A percentile compares a stretch with the other conserved stretches of the same genome.
phyloP scores from a whole-genome alignment of 331 rosid genomes.

The Dryas integrifolia region DNA sequence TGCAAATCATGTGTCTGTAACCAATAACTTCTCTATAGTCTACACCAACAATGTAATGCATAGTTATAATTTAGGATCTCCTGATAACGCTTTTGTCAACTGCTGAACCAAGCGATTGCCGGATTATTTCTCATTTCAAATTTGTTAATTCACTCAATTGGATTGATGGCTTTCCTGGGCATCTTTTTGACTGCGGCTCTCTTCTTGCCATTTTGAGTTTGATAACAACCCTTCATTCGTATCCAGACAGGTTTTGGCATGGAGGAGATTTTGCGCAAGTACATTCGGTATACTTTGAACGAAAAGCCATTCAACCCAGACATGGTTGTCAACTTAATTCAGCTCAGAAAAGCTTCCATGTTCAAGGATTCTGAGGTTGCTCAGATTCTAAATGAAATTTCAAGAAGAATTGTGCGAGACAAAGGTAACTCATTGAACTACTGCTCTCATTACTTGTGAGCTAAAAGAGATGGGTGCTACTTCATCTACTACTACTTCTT shows the following conservation, averaged over 20 bases:
- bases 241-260: slow-evolving; percentile 74
- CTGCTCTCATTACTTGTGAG: slow-evolving; percentile 13
- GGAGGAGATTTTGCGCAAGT: slow-evolving; percentile 82
- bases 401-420: slow-evolving; percentile 84
- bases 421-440: slow-evolving; percentile 50
- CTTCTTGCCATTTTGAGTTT: neutral
- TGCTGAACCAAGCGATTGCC: neutral
- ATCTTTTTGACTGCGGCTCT: neutral
- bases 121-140: neutral
- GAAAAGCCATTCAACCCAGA: slow-evolving; percentile 91
- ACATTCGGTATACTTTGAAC: slow-evolving; percentile 77
- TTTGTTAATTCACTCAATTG: neutral
- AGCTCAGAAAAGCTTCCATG: slow-evolving; percentile 65
- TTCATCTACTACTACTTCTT: neutral
- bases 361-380: slow-evolving; percentile 65
- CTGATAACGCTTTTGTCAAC: neutral
- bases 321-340: slow-evolving; percentile 68
- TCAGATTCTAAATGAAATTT: slow-evolving; percentile 71
- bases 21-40: too few species aligned
- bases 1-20: neutral
- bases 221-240: slow-evolving; percentile 31
- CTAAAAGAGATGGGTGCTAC: neutral
- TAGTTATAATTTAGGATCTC: neutral
- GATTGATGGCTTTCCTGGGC: slow-evolving; percentile 3
- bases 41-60: neutral